Conservation (phyloP, 192 early-diverging fungal genomes). For the Ramicandelaber brevisporus region DNA sequence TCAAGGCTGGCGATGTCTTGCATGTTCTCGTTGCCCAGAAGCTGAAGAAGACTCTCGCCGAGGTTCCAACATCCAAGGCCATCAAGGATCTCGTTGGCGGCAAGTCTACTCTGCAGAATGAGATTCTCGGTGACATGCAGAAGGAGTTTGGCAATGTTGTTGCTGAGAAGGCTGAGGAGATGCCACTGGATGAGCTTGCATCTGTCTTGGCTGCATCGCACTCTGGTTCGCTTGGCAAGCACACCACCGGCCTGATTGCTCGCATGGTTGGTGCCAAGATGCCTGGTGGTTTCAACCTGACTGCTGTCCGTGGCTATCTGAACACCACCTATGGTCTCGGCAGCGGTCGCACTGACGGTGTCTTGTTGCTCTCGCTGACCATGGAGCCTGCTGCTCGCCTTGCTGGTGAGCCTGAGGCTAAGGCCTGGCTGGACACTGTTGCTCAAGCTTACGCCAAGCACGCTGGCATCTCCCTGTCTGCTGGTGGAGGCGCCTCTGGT, state of each 20-base stretch:
- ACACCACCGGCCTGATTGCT: constrained; percentile 38
- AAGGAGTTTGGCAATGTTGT: constrained; percentile 67
- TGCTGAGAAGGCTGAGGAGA: constrained; percentile 82
- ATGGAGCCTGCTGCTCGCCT: constrained; percentile 66
- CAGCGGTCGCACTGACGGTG: constrained; percentile 38
- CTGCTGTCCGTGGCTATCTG: constrained; percentile 50
- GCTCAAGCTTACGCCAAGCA: constrained; percentile 41
- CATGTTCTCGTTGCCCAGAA: constrained; percentile 71
- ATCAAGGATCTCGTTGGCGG: constrained; percentile 75
- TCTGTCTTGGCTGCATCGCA: constrained; percentile 27
- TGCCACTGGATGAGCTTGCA: constrained; percentile 58
- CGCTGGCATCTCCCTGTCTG: constrained; percentile 33
- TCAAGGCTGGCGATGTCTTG: constrained; percentile 62
- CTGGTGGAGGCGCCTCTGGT: constrained; percentile 14
- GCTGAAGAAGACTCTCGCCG: constrained; percentile 54
- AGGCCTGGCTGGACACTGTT: constrained; percentile 50
- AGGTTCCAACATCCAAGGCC: constrained; percentile 45
- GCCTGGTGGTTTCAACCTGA: constrained; percentile 72
- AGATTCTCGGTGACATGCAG: constrained; percentile 81
- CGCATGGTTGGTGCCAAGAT: constrained; percentile 72
- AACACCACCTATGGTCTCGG: constrained; percentile 45
- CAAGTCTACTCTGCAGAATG: constrained; percentile 91
- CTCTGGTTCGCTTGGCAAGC: constrained; percentile 60
- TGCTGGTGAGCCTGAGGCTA: constrained; percentile 40
- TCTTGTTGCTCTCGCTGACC: constrained; percentile 48